phyloP scores from a whole-genome alignment of 2,329 filamentous ascomycete species.

The Peltaster fructicola region DNA sequence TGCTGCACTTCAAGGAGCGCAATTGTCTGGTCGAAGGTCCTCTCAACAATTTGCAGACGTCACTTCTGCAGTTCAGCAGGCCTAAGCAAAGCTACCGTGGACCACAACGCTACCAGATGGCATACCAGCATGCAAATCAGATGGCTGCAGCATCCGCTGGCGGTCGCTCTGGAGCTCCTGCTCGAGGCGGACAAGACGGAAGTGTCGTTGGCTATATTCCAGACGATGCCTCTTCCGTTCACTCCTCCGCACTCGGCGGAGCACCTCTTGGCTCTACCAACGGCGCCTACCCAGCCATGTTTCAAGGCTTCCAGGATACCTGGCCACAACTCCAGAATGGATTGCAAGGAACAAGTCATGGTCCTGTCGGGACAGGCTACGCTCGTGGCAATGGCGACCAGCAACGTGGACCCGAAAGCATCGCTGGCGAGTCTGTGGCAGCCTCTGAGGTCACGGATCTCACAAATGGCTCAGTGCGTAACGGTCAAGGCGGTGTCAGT shows the following conservation, averaged over 20 bases:
- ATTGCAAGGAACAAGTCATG: slow-evolving; percentile 44
- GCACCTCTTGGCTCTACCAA: slow-evolving; percentile 43
- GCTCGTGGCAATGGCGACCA: slow-evolving; percentile 7
- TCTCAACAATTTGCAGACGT: slow-evolving; percentile 87
- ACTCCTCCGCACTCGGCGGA: slow-evolving; percentile 79
- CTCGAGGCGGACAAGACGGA: slow-evolving; percentile 46
- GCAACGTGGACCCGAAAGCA: slow-evolving; percentile 32
- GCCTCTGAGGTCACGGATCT: slow-evolving; percentile 81
- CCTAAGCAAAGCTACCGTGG: slow-evolving; percentile 84
- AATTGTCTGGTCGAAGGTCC: slow-evolving; percentile 94
- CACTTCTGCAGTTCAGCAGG: slow-evolving; percentile 81
- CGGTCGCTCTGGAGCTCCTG: slow-evolving; percentile 24
- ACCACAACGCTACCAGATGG: slow-evolving; percentile 72
- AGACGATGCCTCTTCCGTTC: slow-evolving; percentile 90
- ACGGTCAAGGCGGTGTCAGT: slow-evolving; percentile 64
- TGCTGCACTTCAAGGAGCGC: slow-evolving; percentile 91
- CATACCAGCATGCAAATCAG: slow-evolving; percentile 49
- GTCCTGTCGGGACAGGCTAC: no score
- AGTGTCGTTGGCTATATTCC: slow-evolving; percentile 92
- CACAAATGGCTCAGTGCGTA: slow-evolving; percentile 53
- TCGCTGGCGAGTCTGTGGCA: slow-evolving; percentile 83
- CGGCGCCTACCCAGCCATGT: slow-evolving; percentile 65
- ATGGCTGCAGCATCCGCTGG: slow-evolving; percentile 38
- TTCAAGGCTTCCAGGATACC: slow-evolving; percentile 75
- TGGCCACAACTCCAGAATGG: slow-evolving; percentile 69